Base-by-base conservation (phyloP, 106 monocot species). In the Gastrodia elata region DNA sequence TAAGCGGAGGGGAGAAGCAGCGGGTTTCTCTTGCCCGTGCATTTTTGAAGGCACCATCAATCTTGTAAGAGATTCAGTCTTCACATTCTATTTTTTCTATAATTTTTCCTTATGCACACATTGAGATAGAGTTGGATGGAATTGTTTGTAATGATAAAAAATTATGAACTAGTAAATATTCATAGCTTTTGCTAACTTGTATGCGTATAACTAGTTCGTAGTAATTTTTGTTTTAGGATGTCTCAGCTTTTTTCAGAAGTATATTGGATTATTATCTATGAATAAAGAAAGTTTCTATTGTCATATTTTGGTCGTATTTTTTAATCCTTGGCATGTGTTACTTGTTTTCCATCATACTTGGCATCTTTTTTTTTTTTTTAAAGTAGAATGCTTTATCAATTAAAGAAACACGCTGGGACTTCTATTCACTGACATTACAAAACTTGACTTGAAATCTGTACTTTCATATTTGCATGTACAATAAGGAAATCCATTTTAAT, bases 1-100 rank as follows among this genome's bases (percentile, higher is more conserved):
- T 98, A 74, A 98, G 98, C 69, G 98, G 98, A 68, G 98, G 98
- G 65, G 98, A 98, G 73, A 98, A 98, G 76, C 98, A 98, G 57
- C 86, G 98, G 55, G 98, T 98, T 43, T 91, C 98, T 38, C 92
- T 98, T 83, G 93, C 98, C 39, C 98, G 98, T 80, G 93, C 90
- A 68, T 98, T 98, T 79, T 78, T 98, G 76, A 98, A 98, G 74
- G 81, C 80, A 65, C 87, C 98, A 67, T 80, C 93, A 38, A 98
- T 98, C 82, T 72, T 98, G 98, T 98, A 81, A 84, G 91, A 72
- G 16, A 70, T 71, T 65, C 49, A 13, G 55, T 64, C 38, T 57
- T 38, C 11, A 0, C 14, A 8, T 59, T 59, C 57, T 69, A 24
- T 15, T 69, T 40, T 69, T 39, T 33, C 36, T 38, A 67, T 67